Evolutionary conservation across 352 stramenopile species (phyloP), one percentile per base, ranked within the genome.

Genomic region (Globisporangium radiosum): DNA sequence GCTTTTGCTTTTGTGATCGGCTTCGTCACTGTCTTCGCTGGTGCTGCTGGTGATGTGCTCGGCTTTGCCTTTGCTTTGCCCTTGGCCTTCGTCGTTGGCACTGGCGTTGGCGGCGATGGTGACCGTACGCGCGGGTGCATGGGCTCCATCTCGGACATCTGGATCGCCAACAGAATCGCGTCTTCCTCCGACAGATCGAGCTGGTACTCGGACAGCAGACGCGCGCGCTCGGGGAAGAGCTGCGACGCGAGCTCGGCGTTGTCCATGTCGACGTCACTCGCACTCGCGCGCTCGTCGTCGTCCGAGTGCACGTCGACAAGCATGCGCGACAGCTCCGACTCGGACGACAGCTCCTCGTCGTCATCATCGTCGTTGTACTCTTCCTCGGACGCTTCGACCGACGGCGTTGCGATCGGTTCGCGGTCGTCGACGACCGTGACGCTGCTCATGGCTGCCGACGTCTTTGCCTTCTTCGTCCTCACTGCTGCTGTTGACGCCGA

Each of bases 301-400:
- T 88, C 81, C 4, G 81, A 91, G 53, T 72, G 78, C 52, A 88
- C 76, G 7, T 77, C 73, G 0, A 43, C 72, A 38, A 87, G 66
- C 17, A 84, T 60, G 1, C 86, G 44, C 15, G 72, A 82, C 11
- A 73, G 7, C 11, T 76, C 65, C 5, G 73, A 42, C 11, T 48
- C 50, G 2, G 61, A 66, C 10, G 58, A 55, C 25, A 80, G 68
- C 5, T 76, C 71, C 1, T 55, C 51, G 1, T 50, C 48, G 2
- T 54, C 51, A 1, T 53, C 42, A 17, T 78, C 73, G 10, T 87
- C 77, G 9, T 76, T 72, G 0, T 82, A 66, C 10, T 84, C 74
- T 0, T 78, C 78, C 39, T 75, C 64, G 6, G 48, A 47, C 53
- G 59, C 33, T n/a, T 55, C 59, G 4, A 4, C 45, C 6, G 17